Percentiles rank a stretch among this genome's conserved stretches.
phyloP scores from a whole-genome alignment of 2,329 filamentous ascomycete genomes.

The Apiospora saccharicola region DNA sequence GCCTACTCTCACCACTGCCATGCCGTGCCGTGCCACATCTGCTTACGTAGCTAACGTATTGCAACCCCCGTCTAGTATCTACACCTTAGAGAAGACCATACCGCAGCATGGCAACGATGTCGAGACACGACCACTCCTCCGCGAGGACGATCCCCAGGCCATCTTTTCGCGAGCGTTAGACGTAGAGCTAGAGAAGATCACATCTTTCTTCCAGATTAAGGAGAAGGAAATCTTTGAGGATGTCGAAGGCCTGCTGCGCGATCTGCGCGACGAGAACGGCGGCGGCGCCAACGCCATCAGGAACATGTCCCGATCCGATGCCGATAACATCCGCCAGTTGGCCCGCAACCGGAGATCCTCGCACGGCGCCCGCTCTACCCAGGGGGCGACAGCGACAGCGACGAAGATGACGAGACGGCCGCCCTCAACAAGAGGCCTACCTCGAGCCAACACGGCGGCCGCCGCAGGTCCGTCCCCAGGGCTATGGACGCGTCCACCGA shows the following conservation, averaged over 20 bases:
- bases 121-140: constrained; percentile 85
- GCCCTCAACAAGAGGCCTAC: constrained; percentile 56
- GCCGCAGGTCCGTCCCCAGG: constrained; percentile 47
- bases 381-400: constrained; percentile 66
- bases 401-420: constrained; percentile 57
- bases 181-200: constrained; percentile 92
- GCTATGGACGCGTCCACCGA: constrained; percentile 56
- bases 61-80: constrained; percentile 71
- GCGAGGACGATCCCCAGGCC: constrained; percentile 76
- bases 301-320: constrained; percentile 30
- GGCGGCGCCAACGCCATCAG: constrained; percentile 42
- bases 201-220: constrained; percentile 88
- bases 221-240: constrained; percentile 88
- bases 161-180: constrained; percentile 85
- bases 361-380: constrained; percentile 56
- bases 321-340: constrained; percentile 50
- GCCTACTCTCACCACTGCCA: background rate
- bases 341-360: constrained; percentile 47
- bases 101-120: constrained; percentile 73
- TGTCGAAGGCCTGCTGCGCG: constrained; percentile 76
- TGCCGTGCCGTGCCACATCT: background rate
- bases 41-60: constrained; percentile 20
- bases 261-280: constrained; percentile 72
- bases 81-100: constrained; percentile 87
- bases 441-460: constrained; percentile 45